Conservation (phyloP, 371 early-diverging fungal genomes). For the Syncephalastrum racemosum region DNA sequence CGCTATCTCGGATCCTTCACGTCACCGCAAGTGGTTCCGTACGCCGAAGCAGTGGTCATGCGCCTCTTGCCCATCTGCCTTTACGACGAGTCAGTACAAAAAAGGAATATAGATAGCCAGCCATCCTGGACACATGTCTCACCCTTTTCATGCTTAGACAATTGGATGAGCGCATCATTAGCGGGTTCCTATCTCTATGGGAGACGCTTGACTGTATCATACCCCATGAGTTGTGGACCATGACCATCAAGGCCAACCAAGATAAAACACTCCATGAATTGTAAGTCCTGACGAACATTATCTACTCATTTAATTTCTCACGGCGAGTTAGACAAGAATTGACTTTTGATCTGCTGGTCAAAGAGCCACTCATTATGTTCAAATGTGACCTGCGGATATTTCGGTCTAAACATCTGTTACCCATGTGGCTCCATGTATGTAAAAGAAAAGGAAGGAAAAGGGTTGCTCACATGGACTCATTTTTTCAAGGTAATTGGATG, state of each 20-base stretch:
- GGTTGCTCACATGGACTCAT: not conserved
- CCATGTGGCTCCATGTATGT: slow-evolving; percentile 56
- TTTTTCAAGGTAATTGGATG: slow-evolving; percentile 29
- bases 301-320: not conserved
- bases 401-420: slow-evolving; percentile 42
- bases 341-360: slow-evolving; percentile 43
- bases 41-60: slow-evolving; percentile 14
- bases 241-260: slow-evolving; percentile 26
- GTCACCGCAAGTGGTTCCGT: not conserved
- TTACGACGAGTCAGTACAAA: slow-evolving; percentile 20
- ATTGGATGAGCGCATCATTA: slow-evolving; percentile 21
- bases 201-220: slow-evolving; percentile 36
- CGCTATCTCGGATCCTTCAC: not conserved
- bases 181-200: slow-evolving; percentile 40
- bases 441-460: slow-evolving; percentile 1
- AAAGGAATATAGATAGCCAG: not conserved
- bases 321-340: slow-evolving; percentile 15
- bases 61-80: slow-evolving; percentile 26
- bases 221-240: slow-evolving; percentile 44
- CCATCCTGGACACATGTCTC: too few species aligned
- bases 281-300: slow-evolving; percentile 1
- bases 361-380: slow-evolving; percentile 52
- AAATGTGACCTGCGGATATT: slow-evolving; percentile 52
- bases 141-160: slow-evolving; percentile 2
- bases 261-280: not conserved